Percentiles rank a stretch among this genome's conserved stretches.
These are phyloP conservation scores for Saitozyma podzolica DNA, from an alignment of 768 basidiomycete genomes.

Conservation along the genomic window DNA sequence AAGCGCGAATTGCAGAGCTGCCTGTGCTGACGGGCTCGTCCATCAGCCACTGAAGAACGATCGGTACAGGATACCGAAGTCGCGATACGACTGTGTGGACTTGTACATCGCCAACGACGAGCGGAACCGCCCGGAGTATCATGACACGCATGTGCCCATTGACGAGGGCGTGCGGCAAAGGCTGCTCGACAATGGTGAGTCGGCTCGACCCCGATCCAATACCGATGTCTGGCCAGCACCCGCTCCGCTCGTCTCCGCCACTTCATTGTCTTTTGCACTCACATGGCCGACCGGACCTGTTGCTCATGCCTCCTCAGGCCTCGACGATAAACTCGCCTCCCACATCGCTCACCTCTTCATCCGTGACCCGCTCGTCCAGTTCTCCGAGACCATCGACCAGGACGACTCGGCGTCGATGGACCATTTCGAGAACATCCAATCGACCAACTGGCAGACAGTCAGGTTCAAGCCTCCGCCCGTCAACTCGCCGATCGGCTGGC, in stretches of 20 bases:
- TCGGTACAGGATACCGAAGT: constrained; percentile 84
- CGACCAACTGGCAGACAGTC: constrained; percentile 99
- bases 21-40: background rate
- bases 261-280: too few species aligned
- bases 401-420: constrained; percentile 84
- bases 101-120: constrained; percentile 84
- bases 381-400: constrained; percentile 89
- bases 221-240: background rate
- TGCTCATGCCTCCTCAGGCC: constrained; percentile 57
- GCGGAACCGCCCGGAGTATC: constrained; percentile 89
- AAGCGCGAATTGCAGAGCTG: background rate
- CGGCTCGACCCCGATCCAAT: background rate
- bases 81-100: constrained; percentile 94
- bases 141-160: constrained; percentile 79
- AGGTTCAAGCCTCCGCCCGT: constrained; percentile 98
- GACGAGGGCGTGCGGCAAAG: constrained; percentile 72
- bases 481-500: constrained; percentile 90
- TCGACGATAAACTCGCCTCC: constrained; percentile 82
- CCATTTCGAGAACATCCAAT: constrained; percentile 99
- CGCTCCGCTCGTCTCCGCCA: too few species aligned
- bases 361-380: constrained; percentile 92
- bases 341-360: constrained; percentile 96
- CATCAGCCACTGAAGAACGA: constrained; percentile 72
- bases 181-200: constrained; percentile 72
- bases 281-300: too few species aligned